These are phyloP conservation scores for Metschnikowia shivogae DNA, from an alignment of 805 yeast species.

Conservation along the genomic window DNA sequence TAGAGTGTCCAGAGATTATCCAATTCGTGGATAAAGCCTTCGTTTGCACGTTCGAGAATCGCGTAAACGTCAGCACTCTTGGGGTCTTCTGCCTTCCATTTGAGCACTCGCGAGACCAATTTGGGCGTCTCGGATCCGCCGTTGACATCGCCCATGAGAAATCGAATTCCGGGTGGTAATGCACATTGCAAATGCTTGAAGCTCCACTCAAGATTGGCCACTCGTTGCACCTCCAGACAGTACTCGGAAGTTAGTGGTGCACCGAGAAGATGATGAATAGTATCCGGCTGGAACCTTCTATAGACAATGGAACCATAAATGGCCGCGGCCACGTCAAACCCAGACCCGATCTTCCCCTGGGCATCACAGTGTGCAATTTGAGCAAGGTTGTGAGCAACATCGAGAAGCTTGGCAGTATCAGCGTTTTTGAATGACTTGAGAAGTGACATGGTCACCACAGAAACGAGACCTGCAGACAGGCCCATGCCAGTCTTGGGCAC, in stretches of 20 bases:
- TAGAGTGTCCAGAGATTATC: slow-evolving; percentile 33
- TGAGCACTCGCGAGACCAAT: slow-evolving; percentile 68
- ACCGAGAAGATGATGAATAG: slow-evolving; percentile 40
- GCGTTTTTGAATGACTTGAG: slow-evolving; percentile 32
- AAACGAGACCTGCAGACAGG: slow-evolving; percentile 89
- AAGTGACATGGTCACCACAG: slow-evolving; percentile 72
- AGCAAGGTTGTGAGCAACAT: slow-evolving; percentile 71
- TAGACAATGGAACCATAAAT: slow-evolving; percentile 85
- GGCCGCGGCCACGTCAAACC: slow-evolving; percentile 96
- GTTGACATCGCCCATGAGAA: slow-evolving; percentile 89
- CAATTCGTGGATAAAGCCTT: slow-evolving; percentile 49
- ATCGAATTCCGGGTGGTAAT: slow-evolving; percentile 63
- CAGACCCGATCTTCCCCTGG: slow-evolving; percentile 93
- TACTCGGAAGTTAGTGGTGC: slow-evolving; percentile 14
- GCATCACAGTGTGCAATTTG: slow-evolving; percentile 92
- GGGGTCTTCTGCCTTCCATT: slow-evolving; percentile 60
- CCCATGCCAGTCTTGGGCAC: slow-evolving; percentile 96
- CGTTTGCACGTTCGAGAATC: slow-evolving; percentile 55
- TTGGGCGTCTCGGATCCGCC: slow-evolving; percentile 96
- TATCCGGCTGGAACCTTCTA: slow-evolving; percentile 62
- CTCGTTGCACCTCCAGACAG: slow-evolving; percentile 21
- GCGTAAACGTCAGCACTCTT: slow-evolving; percentile 51
- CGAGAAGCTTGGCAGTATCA: slow-evolving; percentile 14
- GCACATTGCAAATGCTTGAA: slow-evolving; percentile 50
- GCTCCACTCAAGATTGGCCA: slow-evolving; percentile 57